Percentiles rank a stretch among this genome's conserved stretches.
Conservation (phyloP, 176 grass and related monocot genomes). For the Triticum urartu region DNA sequence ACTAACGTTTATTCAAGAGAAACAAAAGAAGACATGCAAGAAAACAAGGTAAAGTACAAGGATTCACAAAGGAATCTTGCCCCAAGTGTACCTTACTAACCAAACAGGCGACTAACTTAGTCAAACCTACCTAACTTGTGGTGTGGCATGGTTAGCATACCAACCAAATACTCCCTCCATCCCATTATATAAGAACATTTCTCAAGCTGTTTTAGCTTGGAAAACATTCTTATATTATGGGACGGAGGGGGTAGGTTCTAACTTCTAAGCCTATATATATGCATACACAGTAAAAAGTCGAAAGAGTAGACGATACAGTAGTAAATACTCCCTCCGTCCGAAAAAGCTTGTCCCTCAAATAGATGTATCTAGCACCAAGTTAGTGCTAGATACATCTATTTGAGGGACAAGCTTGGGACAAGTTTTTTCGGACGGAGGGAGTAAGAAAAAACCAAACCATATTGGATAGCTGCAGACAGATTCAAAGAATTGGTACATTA, state of each 20-base stretch:
- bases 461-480: constrained; percentile 5
- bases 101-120: not conserved
- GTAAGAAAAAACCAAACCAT: not conserved
- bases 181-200: too few species aligned
- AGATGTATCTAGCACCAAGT: too few species aligned
- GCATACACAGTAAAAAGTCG: not conserved
- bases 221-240: too few species aligned
- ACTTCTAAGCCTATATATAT: not conserved
- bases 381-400: too few species aligned
- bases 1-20: constrained; percentile 24
- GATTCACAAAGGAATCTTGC: not conserved
- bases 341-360: too few species aligned
- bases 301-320: constrained; percentile 1
- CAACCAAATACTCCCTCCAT: too few species aligned
- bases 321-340: not conserved
- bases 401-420: too few species aligned
- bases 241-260: not conserved
- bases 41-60: constrained; percentile 21
- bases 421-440: too few species aligned
- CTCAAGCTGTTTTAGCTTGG: too few species aligned
- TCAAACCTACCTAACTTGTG: too few species aligned
- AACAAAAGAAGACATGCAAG: not conserved
- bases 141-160: too few species aligned
- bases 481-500: not conserved
- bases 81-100: not conserved